Percentiles rank a stretch among this genome's conserved stretches.
phyloP scores from a whole-genome alignment of 2,329 filamentous ascomycete species.

The Aspergillus glaucus region DNA sequence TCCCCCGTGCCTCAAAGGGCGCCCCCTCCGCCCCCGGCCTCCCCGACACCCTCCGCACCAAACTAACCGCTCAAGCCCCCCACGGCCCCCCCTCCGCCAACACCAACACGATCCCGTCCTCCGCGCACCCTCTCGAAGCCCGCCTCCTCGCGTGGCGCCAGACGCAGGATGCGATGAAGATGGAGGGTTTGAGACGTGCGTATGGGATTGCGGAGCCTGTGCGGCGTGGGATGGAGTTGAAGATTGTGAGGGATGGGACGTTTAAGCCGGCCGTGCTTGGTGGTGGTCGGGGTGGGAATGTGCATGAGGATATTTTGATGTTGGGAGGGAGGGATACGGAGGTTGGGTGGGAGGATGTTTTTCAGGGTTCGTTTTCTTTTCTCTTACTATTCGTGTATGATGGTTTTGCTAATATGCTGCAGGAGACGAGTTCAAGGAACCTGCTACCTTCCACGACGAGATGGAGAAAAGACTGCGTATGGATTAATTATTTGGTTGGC shows the following conservation, averaged over 20 bases:
- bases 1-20: constrained; percentile 51
- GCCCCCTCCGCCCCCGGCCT: constrained; percentile 90
- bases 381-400: constrained; percentile 4
- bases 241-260: constrained; percentile 68
- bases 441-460: constrained; percentile 77
- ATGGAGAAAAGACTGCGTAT: constrained; percentile 91
- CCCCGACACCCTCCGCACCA: constrained; percentile 85
- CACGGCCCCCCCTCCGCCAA: constrained; percentile 40
- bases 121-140: constrained; percentile 81
- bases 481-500: constrained; percentile 33
- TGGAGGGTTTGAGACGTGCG: constrained; percentile 77
- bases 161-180: constrained; percentile 80
- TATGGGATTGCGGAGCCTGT: constrained; percentile 93
- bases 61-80: constrained; percentile 60
- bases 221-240: constrained; percentile 88
- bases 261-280: constrained; percentile 70
- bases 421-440: constrained; percentile 63
- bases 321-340: constrained; percentile 64
- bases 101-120: constrained; percentile 46
- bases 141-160: constrained; percentile 85
- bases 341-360: constrained; percentile 92
- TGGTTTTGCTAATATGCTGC: constrained; percentile 7
- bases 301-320: constrained; percentile 81
- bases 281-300: constrained; percentile 51
- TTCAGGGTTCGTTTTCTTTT: constrained; percentile 51